Evolutionary conservation across 495 filamentous ascomycete genomes (phyloP).

Genomic region (Neurospora sp.): DNA sequence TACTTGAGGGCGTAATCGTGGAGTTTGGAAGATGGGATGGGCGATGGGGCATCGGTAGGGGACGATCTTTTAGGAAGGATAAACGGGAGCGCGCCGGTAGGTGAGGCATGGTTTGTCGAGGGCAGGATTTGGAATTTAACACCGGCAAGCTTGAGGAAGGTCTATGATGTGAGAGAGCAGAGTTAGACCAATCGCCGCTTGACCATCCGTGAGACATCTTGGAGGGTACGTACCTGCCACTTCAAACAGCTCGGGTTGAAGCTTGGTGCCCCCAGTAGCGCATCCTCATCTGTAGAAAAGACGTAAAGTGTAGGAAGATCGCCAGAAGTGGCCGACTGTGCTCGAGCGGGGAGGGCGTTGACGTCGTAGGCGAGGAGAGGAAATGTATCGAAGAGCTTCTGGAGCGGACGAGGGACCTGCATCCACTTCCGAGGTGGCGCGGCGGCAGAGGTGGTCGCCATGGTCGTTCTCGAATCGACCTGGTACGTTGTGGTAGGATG

Average conservation of each 20-base stretch:
- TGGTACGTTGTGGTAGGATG: background rate
- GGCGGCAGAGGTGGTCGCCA: slow-evolving; percentile 3
- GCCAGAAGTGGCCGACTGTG: slow-evolving; percentile 34
- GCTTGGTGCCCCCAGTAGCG: slow-evolving; percentile 53
- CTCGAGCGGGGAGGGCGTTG: slow-evolving; percentile 64
- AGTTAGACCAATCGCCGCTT: background rate
- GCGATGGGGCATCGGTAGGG: slow-evolving; percentile 15
- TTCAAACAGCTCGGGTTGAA: slow-evolving; percentile 93
- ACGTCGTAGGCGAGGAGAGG: slow-evolving; percentile 69
- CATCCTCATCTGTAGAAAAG: slow-evolving; percentile 61
- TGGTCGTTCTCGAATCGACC: background rate
- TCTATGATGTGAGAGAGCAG: slow-evolving; percentile 35
- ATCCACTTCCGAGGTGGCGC: slow-evolving; percentile 2
- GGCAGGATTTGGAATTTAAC: slow-evolving; percentile 59
- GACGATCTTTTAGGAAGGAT: slow-evolving; percentile 49
- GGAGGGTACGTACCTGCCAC: slow-evolving; percentile 67
- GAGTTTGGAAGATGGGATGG: slow-evolving; percentile 58
- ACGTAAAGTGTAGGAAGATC: slow-evolving; percentile 61
- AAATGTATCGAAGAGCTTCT: slow-evolving; percentile 72
- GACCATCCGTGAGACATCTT: background rate
- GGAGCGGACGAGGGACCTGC: slow-evolving; percentile 64
- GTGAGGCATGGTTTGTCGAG: slow-evolving; percentile 90
- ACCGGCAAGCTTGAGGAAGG: slow-evolving; percentile 69
- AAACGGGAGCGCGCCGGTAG: slow-evolving; percentile 79
- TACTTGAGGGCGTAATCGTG: slow-evolving; percentile 53